Base-by-base conservation (phyloP, 2,329 filamentous ascomycete species). In the Penicillium glabrum region DNA sequence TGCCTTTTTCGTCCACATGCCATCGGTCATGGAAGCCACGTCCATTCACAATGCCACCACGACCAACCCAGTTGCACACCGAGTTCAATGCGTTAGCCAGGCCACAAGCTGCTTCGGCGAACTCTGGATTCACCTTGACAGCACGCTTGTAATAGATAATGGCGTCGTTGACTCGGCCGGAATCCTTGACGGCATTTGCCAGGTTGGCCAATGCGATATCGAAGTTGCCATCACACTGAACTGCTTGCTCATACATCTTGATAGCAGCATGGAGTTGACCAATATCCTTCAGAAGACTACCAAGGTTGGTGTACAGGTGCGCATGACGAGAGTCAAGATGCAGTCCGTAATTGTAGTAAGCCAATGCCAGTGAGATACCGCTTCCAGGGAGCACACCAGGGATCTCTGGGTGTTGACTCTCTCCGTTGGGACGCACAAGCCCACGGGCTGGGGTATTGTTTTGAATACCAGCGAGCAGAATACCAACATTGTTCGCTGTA, bases 401-500 rank as follows among this genome's bases (percentile, higher is more conserved):
- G 52, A 95, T 87, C 14, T 76, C 77, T 13, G 77, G 79, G 21
- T 80, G 70, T 26, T 77, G 61, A 75, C 65, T 71, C 62, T 76
- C 73, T 8, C 70, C 70, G 48, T 67, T 68, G 3, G 69, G 62
- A 13, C 69, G 68, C 59, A 74, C 58, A 50, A 68, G 61, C 21
- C 64, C 64, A 54, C 77, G 80, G 9, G 77, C 75, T 3, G 76
- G 75, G 13, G 72, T 69, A 26, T 80, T 81, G 65, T 96, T 92
- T 69, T 96, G 95, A 21, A 98, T 90, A 55, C 95, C 91, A 5
- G 95, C 95, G n/a, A 99, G 85, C 27, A 99, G 81, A 54, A 99
- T 99, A 3, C 95, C 95, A 13, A 99, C 93, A 71, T 99, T 99
- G 72, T 99, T 99, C 0, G 95, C 95, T 0, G 95, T 99, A 0